Evolutionary conservation across 129 eudicot species (phyloP).

Genomic region (Erigeron canadensis): DNA sequence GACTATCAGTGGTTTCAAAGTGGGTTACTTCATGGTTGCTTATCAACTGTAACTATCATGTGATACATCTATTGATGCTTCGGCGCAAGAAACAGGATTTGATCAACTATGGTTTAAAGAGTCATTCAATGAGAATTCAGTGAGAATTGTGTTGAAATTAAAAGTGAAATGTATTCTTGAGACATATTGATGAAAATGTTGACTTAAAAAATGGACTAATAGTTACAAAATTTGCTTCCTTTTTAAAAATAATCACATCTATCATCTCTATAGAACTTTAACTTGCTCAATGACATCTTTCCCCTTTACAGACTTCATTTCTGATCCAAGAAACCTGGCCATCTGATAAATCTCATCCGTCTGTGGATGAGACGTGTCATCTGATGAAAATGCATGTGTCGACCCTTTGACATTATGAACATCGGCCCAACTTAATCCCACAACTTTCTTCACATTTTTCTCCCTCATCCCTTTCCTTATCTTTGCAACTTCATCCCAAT

Average conservation of each 20-base stretch:
- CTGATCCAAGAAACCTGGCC: conserved; percentile 64
- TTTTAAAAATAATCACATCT: neutral
- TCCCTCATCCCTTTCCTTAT: conserved; percentile 75
- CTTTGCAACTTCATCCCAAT: conserved; percentile 80
- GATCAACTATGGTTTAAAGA: no score
- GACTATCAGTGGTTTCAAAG: no score
- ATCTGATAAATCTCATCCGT: conserved; percentile 70
- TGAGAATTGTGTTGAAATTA: no score
- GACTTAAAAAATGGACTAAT: no score
- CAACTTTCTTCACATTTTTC: conserved; percentile 64
- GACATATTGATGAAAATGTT: no score
- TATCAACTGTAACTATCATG: no score
- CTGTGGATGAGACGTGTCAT: conserved; percentile 62
- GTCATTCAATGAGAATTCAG: no score
- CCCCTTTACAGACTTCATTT: conserved; percentile 48
- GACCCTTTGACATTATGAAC: conserved; percentile 44
- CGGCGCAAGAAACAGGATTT: no score
- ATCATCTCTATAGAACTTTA: conserved; percentile 6
- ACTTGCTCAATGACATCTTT: conserved; percentile 35
- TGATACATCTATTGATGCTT: no score
- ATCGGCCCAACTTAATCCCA: conserved; percentile 93
- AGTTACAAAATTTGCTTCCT: no score
- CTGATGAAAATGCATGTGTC: conserved; percentile 71
- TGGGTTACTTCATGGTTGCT: no score
- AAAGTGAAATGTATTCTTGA: no score